Conservation (phyloP, 495 filamentous ascomycete genomes). For the Penicillium odoratum region DNA sequence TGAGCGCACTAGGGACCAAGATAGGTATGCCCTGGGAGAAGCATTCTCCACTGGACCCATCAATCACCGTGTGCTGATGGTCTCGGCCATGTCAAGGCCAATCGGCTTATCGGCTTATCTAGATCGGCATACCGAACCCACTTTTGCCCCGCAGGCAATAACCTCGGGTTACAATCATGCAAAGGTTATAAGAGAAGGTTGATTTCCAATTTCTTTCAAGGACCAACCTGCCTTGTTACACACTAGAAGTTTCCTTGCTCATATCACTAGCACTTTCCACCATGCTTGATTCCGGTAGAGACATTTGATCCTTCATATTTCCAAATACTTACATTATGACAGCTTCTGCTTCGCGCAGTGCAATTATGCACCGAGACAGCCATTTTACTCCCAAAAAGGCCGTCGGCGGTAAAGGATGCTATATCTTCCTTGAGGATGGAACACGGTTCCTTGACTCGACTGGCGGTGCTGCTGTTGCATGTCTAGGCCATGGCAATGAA, state of each 20-base stretch:
- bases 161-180: slow-evolving; percentile 18
- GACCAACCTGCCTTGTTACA: neutral
- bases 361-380: slow-evolving; percentile 46
- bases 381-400: slow-evolving; percentile 41
- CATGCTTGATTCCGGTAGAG: slow-evolving; percentile 5
- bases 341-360: slow-evolving; percentile 24
- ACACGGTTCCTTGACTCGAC: slow-evolving; percentile 64
- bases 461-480: slow-evolving; percentile 52
- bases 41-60: neutral
- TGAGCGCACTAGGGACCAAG: neutral
- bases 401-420: slow-evolving; percentile 44
- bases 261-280: neutral
- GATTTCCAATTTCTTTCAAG: neutral
- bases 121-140: slow-evolving; percentile 36
- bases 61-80: neutral
- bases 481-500: slow-evolving; percentile 50
- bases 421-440: slow-evolving; percentile 56
- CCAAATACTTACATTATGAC: slow-evolving; percentile 6
- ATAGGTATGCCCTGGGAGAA: neutral
- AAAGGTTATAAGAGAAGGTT: slow-evolving; percentile 10
- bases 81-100: slow-evolving; percentile 11
- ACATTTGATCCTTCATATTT: neutral
- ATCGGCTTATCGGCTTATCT: slow-evolving; percentile 30
- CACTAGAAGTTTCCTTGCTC: neutral
- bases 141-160: slow-evolving; percentile 21